phyloP scores from a whole-genome alignment of 2,329 filamentous ascomycete species.

The Teratosphaeria epicoccoides region DNA sequence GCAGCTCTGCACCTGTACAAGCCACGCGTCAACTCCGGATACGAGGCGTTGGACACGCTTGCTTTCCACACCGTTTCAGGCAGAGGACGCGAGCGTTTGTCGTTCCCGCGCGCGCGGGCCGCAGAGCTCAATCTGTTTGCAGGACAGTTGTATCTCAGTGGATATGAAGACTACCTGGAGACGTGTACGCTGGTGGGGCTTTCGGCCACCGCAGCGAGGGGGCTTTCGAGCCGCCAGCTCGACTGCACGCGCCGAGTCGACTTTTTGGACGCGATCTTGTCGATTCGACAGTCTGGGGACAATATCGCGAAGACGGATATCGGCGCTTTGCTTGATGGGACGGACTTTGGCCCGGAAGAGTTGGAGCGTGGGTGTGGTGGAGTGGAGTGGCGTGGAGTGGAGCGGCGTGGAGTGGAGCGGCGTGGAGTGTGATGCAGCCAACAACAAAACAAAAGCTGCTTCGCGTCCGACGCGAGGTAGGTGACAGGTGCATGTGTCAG shows the following conservation, averaged over 20 bases:
- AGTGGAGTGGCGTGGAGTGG: too few relatives aligned
- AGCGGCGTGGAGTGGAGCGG: too few relatives aligned
- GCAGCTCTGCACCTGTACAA: slow-evolving; percentile 41
- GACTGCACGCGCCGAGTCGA: slow-evolving; percentile 11
- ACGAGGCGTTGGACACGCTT: slow-evolving; percentile 36
- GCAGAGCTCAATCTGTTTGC: slow-evolving; percentile 55
- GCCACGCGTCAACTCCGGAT: slow-evolving; percentile 33
- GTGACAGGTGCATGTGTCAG: too few relatives aligned
- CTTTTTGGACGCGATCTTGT: slow-evolving; percentile 16
- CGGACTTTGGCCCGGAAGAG: slow-evolving; percentile 6
- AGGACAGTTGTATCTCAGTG: slow-evolving; percentile 53
- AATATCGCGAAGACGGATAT: slow-evolving; percentile 19
- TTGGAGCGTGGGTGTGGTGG: background rate
- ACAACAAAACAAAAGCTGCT: too few relatives aligned
- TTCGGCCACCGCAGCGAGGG: slow-evolving; percentile 2
- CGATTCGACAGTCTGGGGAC: slow-evolving; percentile 15
- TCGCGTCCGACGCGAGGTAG: too few relatives aligned
- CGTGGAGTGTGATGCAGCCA: too few relatives aligned
- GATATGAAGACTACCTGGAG: slow-evolving; percentile 43
- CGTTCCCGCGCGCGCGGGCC: slow-evolving; percentile 22
- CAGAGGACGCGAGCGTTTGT: slow-evolving; percentile 5
- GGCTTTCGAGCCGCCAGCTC: slow-evolving; percentile 12
- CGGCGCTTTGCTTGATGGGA: slow-evolving; percentile 16
- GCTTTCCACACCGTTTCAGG: slow-evolving; percentile 33
- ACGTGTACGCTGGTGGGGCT: slow-evolving; percentile 46